Evolutionary conservation across 2,329 filamentous ascomycete genomes (phyloP).

Genomic region (Xylariaceae sp.): DNA sequence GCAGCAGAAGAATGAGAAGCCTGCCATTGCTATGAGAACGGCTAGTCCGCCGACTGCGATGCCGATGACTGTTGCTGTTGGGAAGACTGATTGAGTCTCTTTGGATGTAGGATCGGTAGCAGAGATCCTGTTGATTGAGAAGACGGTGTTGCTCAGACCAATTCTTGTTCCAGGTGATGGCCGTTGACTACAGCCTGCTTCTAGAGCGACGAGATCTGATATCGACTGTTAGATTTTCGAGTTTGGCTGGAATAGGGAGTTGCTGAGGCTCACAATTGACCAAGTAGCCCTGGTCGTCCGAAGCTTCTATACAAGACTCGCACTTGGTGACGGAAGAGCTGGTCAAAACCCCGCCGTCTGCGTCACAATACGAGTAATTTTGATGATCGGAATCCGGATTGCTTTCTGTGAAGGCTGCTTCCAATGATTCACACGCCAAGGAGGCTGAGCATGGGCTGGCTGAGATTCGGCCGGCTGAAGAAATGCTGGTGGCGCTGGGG

Average conservation of each 20-base stretch:
- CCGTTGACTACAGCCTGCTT: slow-evolving; percentile 47
- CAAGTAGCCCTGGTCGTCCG: slow-evolving; percentile 39
- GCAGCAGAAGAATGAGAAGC: slow-evolving; percentile 40
- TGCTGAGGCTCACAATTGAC: slow-evolving; percentile 43
- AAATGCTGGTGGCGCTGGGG: slow-evolving; percentile 41
- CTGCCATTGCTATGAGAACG: slow-evolving; percentile 35
- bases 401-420: slow-evolving; percentile 37
- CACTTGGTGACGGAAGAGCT: slow-evolving; percentile 37
- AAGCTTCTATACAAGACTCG: slow-evolving; percentile 41
- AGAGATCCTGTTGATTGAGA: slow-evolving; percentile 34
- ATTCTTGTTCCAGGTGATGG: slow-evolving; percentile 36
- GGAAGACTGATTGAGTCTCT: slow-evolving; percentile 24
- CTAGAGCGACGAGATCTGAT: slow-evolving; percentile 46
- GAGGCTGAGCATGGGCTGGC: slow-evolving; percentile 48
- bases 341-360: slow-evolving; percentile 35
- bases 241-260: neutral
- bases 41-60: slow-evolving; percentile 39
- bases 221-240: slow-evolving; percentile 6
- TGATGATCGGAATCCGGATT: slow-evolving; percentile 33
- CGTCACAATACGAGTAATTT: slow-evolving; percentile 46
- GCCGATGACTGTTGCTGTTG: slow-evolving; percentile 40
- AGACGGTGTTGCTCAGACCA: slow-evolving; percentile 43
- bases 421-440: slow-evolving; percentile 45
- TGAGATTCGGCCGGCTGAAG: slow-evolving; percentile 15
- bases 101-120: slow-evolving; percentile 31